Percentiles rank a stretch among this genome's conserved stretches.
Evolutionary conservation across 257 asterid species (phyloP).

Genomic region (Capsicum rhomboideum): DNA sequence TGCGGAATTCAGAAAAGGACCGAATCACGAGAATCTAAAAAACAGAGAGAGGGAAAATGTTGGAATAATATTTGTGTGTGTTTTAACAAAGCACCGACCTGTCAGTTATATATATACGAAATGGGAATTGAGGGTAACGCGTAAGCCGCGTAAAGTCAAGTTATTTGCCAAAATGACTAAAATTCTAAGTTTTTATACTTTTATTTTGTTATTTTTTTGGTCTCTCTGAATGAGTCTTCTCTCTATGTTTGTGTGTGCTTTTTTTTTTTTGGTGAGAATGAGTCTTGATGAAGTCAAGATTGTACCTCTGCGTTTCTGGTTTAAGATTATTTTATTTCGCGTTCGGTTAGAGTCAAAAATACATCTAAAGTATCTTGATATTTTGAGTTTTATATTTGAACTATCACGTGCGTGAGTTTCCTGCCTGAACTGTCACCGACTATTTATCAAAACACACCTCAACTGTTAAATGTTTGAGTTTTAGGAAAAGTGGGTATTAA

Average conservation of each 20-base stretch:
- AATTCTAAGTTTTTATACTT: background rate
- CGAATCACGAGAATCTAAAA: too few species aligned
- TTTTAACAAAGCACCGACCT: background rate
- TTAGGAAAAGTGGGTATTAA: too few species aligned
- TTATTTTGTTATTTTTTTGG: background rate
- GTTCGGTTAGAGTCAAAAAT: too few species aligned
- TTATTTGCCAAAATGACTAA: background rate
- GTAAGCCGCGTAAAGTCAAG: background rate
- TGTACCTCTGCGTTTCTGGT: background rate
- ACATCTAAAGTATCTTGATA: too few species aligned
- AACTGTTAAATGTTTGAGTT: too few species aligned
- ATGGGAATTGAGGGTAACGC: background rate
- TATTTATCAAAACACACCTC: too few species aligned
- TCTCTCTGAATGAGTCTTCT: background rate
- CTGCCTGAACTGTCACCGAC: too few species aligned
- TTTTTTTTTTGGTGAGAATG: background rate
- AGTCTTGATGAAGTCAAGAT: background rate
- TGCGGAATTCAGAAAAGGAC: too few species aligned
- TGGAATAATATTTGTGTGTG: background rate
- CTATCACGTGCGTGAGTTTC: too few species aligned
- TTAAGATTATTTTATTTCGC: too few species aligned
- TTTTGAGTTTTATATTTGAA: too few species aligned
- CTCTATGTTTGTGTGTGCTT: background rate
- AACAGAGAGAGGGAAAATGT: too few species aligned
- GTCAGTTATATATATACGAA: background rate